Evolutionary conservation across 306 rosid genomes (phyloP).

Genomic region (Elaeagnus macrophylla): DNA sequence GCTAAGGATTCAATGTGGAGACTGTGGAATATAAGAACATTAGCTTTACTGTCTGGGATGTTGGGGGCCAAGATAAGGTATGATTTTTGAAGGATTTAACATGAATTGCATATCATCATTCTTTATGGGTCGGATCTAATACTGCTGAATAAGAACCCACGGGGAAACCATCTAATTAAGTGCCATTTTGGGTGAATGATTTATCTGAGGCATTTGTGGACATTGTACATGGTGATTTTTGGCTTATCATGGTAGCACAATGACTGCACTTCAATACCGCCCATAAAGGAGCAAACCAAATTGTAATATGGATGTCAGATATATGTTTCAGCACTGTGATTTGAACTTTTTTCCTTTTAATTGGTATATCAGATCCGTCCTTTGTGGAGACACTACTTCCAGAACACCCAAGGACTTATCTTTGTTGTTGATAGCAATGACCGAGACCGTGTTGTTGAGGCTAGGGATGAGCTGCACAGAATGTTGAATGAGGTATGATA

Average conservation of each 20-base stretch:
- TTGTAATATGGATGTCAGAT: too few relatives aligned
- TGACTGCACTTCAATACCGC: too few relatives aligned
- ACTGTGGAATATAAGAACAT: conserved; percentile 93
- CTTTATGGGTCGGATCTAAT: too few relatives aligned
- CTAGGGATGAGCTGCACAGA: conserved; percentile 83
- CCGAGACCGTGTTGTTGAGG: conserved; percentile 76
- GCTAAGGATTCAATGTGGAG: conserved; percentile 83
- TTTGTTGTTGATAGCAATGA: conserved; percentile 85
- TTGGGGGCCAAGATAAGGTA: conserved; percentile 96
- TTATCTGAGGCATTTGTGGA: too few relatives aligned
- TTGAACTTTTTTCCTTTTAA: not conserved
- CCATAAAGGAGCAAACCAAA: too few relatives aligned
- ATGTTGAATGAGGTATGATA: conserved; percentile 66
- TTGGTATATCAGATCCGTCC: conserved; percentile 58
- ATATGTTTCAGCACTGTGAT: too few relatives aligned
- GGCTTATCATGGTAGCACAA: too few relatives aligned
- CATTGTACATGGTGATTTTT: too few relatives aligned
- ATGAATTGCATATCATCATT: too few relatives aligned
- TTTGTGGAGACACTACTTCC: conserved; percentile 87
- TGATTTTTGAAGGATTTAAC: not conserved
- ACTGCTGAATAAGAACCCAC: too few relatives aligned
- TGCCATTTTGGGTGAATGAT: too few relatives aligned
- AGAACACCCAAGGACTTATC: conserved; percentile 76
- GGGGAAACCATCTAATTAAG: too few relatives aligned
- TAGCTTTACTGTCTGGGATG: conserved; percentile 98